phyloP scores from a whole-genome alignment of 2,329 filamentous ascomycete species.

The Sarocladium brachiariae region DNA sequence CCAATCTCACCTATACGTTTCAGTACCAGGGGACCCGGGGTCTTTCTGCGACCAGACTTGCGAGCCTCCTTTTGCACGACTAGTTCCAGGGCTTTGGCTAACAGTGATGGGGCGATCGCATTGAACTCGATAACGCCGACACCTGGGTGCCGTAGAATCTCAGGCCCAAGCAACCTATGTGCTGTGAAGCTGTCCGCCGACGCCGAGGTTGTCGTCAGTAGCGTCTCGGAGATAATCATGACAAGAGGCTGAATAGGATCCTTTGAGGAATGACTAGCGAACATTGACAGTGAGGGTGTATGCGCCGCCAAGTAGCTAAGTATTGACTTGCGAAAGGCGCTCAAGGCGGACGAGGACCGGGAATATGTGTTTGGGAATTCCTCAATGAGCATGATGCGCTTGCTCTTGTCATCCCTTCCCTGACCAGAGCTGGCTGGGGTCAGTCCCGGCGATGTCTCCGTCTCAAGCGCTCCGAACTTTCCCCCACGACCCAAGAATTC shows the following conservation, averaged over 20 bases:
- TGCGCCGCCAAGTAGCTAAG: constrained; percentile 67
- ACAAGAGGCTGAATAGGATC: constrained; percentile 65
- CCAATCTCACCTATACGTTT: constrained; percentile 78
- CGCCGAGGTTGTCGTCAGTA: constrained; percentile 77
- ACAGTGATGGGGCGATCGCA: constrained; percentile 75
- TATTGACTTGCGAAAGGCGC: constrained; percentile 68
- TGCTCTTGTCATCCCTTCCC: constrained; percentile 8
- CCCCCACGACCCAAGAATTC: constrained; percentile 82
- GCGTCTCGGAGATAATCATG: constrained; percentile 85
- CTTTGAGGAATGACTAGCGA: constrained; percentile 32
- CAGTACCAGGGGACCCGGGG: constrained; percentile 72
- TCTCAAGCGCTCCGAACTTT: constrained; percentile 67
- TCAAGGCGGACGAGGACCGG: constrained; percentile 55
- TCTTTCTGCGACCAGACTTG: constrained; percentile 65
- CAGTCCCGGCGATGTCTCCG: constrained; percentile 20
- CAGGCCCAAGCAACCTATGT: constrained; percentile 79
- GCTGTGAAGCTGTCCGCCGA: constrained; percentile 88
- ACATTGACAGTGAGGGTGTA: constrained; percentile 47
- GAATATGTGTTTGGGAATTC: constrained; percentile 75
- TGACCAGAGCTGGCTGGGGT: constrained; percentile 15
- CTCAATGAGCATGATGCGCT: constrained; percentile 66
- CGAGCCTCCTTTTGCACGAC: constrained; percentile 80
- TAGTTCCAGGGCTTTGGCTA: constrained; percentile 76
- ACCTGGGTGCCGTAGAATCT: constrained; percentile 74
- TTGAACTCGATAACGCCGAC: constrained; percentile 88